Conservation (phyloP, 331 rosid genomes). For the Dryas integrifolia region DNA sequence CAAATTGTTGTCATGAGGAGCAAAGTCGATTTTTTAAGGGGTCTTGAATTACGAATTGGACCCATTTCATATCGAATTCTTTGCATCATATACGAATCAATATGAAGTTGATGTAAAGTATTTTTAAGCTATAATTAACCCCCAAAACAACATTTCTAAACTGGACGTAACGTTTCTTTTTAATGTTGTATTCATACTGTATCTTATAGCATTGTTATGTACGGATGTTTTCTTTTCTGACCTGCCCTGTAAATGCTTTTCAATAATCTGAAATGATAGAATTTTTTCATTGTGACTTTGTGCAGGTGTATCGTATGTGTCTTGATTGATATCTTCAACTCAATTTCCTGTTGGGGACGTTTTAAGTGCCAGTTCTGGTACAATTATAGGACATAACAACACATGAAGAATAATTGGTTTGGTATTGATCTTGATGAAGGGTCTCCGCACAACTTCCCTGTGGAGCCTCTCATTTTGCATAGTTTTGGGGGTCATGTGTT, state of each 20-base stretch:
- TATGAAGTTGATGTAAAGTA: neutral
- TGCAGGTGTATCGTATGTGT: conserved; percentile 32
- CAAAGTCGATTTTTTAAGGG: neutral
- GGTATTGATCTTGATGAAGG: conserved; percentile 66
- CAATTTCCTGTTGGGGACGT: conserved; percentile 7
- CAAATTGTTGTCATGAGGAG: neutral
- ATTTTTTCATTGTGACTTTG: conserved; percentile 13
- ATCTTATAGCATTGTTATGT: neutral
- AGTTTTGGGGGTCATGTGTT: conserved; percentile 37
- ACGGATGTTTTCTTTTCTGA: neutral
- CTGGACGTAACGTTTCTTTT: neutral
- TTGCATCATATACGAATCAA: neutral
- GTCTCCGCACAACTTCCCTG: conserved; percentile 41
- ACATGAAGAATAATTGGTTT: conserved; percentile 66
- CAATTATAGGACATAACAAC: conserved; percentile 9
- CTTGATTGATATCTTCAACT: conserved; percentile 1
- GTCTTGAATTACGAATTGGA: conserved; percentile 1
- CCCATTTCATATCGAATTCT: conserved; percentile 1
- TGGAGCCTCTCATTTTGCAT: conserved; percentile 52
- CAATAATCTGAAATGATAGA: conserved; percentile 3
- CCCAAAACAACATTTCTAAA: neutral
- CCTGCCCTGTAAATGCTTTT: neutral
- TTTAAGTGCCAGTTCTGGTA: conserved; percentile 6
- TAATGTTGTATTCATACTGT: neutral
- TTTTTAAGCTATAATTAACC: neutral